phyloP scores from a whole-genome alignment of 371 early-diverging fungal species.

The Lichtheimia hyalospora region DNA sequence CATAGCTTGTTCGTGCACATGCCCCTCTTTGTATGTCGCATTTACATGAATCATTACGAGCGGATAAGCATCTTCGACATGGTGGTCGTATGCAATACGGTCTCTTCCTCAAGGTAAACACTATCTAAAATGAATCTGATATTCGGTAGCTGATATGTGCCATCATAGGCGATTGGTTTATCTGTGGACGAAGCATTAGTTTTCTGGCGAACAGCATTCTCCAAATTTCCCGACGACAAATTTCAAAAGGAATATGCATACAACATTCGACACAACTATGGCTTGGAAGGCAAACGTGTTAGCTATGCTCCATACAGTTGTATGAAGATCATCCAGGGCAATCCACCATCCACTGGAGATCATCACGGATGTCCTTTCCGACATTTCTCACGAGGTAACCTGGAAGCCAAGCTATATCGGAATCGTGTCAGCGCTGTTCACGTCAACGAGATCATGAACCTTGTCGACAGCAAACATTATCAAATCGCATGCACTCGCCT shows the following conservation, averaged over 20 bases:
- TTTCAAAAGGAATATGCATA: slow-evolving; percentile 95
- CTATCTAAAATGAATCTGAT: background rate
- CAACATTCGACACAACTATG: slow-evolving; percentile 97
- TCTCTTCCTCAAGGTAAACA: slow-evolving; percentile 82
- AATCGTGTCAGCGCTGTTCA: slow-evolving; percentile 53
- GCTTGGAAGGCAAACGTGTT: slow-evolving; percentile 94
- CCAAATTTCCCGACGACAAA: slow-evolving; percentile 78
- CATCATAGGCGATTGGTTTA: slow-evolving; percentile 77
- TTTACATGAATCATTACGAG: slow-evolving; percentile 68
- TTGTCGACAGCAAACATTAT: slow-evolving; percentile 79
- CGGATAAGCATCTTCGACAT: slow-evolving; percentile 84
- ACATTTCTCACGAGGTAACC: slow-evolving; percentile 66
- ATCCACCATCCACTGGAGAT: slow-evolving; percentile 81
- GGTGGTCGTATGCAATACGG: slow-evolving; percentile 91
- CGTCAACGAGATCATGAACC: slow-evolving; percentile 63
- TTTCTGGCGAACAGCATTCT: slow-evolving; percentile 88
- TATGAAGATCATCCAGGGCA: slow-evolving; percentile 81
- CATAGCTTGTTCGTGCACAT: slow-evolving; percentile 56
- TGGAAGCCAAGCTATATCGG: slow-evolving; percentile 55
- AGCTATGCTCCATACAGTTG: slow-evolving; percentile 94
- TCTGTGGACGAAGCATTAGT: slow-evolving; percentile 87
- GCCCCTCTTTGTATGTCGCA: slow-evolving; percentile 95
- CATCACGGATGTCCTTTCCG: slow-evolving; percentile 97
- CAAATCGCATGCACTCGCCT: slow-evolving; percentile 93
- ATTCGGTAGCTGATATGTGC: too few species aligned